phyloP scores from a whole-genome alignment of 2,329 filamentous ascomycete species.

The Colletotrichum sp. region DNA sequence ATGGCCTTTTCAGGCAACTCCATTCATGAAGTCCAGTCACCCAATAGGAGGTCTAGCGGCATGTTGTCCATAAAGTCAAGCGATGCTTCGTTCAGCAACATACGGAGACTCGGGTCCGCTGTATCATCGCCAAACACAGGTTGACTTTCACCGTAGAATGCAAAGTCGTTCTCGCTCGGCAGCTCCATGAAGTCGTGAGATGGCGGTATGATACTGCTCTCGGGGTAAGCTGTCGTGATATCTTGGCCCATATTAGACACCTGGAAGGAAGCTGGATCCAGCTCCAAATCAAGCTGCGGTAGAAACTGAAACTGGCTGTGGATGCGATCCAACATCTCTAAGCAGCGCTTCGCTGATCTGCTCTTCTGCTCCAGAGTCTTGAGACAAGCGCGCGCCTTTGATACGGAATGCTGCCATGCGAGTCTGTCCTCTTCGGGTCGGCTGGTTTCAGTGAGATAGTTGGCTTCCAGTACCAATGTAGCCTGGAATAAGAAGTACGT shows the following conservation, averaged over 20 bases:
- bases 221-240: background rate
- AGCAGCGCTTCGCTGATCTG: background rate
- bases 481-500: slow-evolving; percentile 51
- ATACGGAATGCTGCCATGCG: slow-evolving; percentile 8
- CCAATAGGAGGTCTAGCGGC: background rate
- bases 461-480: slow-evolving; percentile 46
- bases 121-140: background rate
- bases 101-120: background rate
- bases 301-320: background rate
- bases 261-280: background rate
- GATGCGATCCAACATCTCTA: slow-evolving; percentile 7
- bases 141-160: background rate
- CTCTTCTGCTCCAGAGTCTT: background rate
- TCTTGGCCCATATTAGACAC: background rate
- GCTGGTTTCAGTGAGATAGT: background rate
- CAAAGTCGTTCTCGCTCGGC: slow-evolving; percentile 4
- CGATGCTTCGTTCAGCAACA: background rate
- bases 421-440: background rate
- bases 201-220: background rate
- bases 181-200: background rate
- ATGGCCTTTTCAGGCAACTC: background rate
- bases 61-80: slow-evolving; percentile 5
- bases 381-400: background rate
- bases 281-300: background rate
- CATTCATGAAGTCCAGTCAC: background rate